These are phyloP conservation scores for Metroxylon sagu DNA, from an alignment of 176 grass and related monocot species.

Conservation along the genomic window DNA sequence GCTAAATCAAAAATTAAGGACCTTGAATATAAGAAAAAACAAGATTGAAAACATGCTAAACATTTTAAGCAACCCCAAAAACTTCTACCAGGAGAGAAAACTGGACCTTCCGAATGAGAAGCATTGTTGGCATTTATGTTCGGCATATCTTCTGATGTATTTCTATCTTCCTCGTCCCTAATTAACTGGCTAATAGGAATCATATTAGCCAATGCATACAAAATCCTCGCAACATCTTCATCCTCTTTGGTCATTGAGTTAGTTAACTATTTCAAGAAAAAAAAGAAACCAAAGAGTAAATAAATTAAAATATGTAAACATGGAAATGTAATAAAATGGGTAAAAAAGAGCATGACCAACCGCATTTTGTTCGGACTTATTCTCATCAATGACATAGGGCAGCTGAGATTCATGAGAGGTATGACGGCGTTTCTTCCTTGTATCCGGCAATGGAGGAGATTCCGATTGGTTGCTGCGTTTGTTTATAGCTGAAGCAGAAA, in stretches of 20 bases:
- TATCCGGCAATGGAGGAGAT: slow-evolving; percentile 21
- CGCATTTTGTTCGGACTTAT: slow-evolving; percentile 9
- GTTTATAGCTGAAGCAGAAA: slow-evolving; percentile 48
- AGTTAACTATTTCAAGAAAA: slow-evolving; percentile 22
- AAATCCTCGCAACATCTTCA: slow-evolving; percentile 43
- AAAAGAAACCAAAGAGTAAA: slow-evolving; percentile 1
- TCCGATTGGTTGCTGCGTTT: slow-evolving; percentile 17
- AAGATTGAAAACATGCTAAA: neutral
- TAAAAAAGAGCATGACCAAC: slow-evolving; percentile 6
- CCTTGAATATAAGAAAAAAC: neutral
- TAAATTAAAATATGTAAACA: neutral
- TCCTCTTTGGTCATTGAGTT: slow-evolving; percentile 42
- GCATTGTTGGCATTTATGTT: slow-evolving; percentile 21
- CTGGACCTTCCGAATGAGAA: slow-evolving; percentile 33
- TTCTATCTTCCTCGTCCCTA: neutral
- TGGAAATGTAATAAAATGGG: neutral
- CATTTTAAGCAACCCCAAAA: neutral
- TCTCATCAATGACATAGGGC: neutral
- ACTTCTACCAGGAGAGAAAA: neutral
- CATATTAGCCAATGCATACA: slow-evolving; percentile 31
- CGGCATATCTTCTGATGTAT: slow-evolving; percentile 7
- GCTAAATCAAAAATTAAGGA: neutral
- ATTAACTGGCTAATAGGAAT: slow-evolving; percentile 4
- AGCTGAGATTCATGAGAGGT: slow-evolving; percentile 26
- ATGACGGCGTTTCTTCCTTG: slow-evolving; percentile 43